A percentile compares a stretch with the other conserved stretches of the same genome.
phyloP scores from a whole-genome alignment of 805 yeast species.

The Ogataea glucozyma region DNA sequence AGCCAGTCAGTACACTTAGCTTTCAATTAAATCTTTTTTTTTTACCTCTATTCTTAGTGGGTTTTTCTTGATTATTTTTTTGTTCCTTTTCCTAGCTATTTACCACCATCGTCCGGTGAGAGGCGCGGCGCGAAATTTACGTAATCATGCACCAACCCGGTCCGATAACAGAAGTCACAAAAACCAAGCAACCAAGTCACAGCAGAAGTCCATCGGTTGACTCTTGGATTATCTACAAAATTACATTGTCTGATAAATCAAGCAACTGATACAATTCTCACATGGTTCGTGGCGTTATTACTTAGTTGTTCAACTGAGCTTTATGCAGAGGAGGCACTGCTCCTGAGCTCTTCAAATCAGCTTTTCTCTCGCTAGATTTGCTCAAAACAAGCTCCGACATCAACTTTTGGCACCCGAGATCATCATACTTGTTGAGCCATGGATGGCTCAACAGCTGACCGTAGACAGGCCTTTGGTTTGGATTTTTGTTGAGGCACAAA shows the following conservation, averaged over 20 bases:
- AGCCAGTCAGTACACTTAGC: not conserved
- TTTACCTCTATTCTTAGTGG: not conserved
- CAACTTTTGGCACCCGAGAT: slow-evolving; percentile 32
- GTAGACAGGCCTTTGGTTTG: slow-evolving; percentile 80
- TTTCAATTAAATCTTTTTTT: not conserved
- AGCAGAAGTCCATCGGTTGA: slow-evolving; percentile 2
- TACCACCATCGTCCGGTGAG: not conserved
- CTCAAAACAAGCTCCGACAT: slow-evolving; percentile 37
- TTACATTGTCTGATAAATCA: not conserved
- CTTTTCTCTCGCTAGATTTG: slow-evolving; percentile 34
- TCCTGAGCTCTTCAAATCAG: slow-evolving; percentile 14
- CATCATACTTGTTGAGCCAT: slow-evolving; percentile 66
- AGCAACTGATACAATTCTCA: slow-evolving; percentile 1
- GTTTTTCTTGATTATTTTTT: not conserved
- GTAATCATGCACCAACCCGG: slow-evolving; percentile 1
- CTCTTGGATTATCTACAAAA: not conserved
- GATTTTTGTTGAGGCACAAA: slow-evolving; percentile 75
- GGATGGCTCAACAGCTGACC: slow-evolving; percentile 74
- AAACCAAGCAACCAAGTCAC: not conserved
- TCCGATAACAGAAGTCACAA: not conserved
- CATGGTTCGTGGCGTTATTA: not conserved
- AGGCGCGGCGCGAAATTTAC: slow-evolving; percentile 1
- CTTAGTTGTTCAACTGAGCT: slow-evolving; percentile 17
- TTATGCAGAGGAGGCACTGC: slow-evolving; percentile 28
- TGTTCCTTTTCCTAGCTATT: not conserved